phyloP scores from a whole-genome alignment of 352 stramenopile species.

The Pythium grandisporangium region DNA sequence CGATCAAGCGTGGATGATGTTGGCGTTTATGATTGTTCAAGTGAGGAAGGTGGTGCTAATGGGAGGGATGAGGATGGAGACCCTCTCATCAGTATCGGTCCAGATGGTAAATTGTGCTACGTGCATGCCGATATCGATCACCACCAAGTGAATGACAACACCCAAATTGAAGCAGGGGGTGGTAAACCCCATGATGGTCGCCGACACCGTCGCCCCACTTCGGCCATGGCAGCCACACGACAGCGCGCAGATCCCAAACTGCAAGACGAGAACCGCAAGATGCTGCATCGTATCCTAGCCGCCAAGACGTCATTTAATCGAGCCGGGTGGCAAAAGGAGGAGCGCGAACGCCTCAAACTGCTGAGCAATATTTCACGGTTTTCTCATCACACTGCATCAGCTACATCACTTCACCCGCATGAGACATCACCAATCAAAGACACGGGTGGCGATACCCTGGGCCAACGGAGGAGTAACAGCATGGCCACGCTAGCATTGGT shows the following conservation, averaged over 20 bases:
- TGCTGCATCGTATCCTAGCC: conserved; percentile 35
- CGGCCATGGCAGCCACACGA: conserved; percentile 11
- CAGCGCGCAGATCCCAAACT: conserved; percentile 29
- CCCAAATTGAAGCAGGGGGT: conserved; percentile 25
- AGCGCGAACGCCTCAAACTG: conserved; percentile 29
- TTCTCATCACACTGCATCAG: too few relatives aligned
- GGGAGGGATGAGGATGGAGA: too few relatives aligned
- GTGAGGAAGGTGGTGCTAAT: too few relatives aligned
- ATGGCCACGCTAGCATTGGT: not conserved
- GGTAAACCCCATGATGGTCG: too few relatives aligned
- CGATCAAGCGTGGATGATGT: conserved; percentile 10
- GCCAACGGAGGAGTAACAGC: too few relatives aligned
- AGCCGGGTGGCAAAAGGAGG: conserved; percentile 20
- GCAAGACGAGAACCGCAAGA: conserved; percentile 35
- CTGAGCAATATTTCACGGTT: conserved; percentile 30
- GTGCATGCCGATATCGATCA: conserved; percentile 10
- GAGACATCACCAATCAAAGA: too few relatives aligned
- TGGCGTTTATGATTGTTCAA: too few relatives aligned
- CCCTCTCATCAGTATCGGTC: not conserved
- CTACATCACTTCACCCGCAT: too few relatives aligned
- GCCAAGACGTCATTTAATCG: conserved; percentile 35
- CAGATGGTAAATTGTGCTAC: not conserved
- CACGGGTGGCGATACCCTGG: too few relatives aligned
- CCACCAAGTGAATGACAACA: conserved; percentile 39
- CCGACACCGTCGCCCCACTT: too few relatives aligned